Evolutionary conservation across 768 basidiomycete species (phyloP).

Genomic region (Auricularia heimuer): DNA sequence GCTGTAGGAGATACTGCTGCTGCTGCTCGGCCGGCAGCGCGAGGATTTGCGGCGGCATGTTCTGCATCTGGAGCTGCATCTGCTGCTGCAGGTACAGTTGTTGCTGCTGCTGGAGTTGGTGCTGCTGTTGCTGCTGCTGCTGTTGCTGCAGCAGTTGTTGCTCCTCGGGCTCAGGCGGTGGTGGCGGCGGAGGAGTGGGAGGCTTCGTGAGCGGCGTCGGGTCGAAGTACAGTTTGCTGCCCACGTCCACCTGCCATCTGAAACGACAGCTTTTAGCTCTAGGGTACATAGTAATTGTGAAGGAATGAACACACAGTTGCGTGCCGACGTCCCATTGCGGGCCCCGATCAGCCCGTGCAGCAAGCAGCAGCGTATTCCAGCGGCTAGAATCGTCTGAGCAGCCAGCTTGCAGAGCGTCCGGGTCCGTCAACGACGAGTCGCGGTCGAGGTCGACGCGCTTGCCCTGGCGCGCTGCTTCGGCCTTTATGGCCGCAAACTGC

Average conservation of each 20-base stretch:
- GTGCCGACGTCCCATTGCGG: conserved; percentile 86
- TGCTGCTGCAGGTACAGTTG: background rate
- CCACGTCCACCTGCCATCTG: conserved; percentile 69
- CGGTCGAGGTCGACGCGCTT: background rate
- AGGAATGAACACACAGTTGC: conserved; percentile 51
- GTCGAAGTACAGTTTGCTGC: conserved; percentile 66
- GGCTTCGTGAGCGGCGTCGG: conserved; percentile 37
- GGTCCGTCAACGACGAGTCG: background rate
- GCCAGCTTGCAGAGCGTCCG: background rate
- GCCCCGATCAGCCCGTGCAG: conserved; percentile 70
- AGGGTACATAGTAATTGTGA: background rate
- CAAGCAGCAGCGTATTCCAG: conserved; percentile 74
- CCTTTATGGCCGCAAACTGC: background rate
- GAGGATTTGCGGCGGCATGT: background rate
- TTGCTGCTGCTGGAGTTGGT: background rate
- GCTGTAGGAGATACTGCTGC: background rate
- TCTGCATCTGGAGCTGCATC: background rate
- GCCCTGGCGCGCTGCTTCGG: background rate
- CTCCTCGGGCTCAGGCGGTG: background rate
- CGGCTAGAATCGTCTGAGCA: conserved; percentile 60
- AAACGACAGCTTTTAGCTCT: background rate
- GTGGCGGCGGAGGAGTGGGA: background rate
- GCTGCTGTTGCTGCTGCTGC: background rate
- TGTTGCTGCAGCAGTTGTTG: background rate
- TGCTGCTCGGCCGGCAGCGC: background rate